These are phyloP conservation scores for Lentinula edodes DNA, from an alignment of 768 basidiomycete species.

Conservation along the genomic window DNA sequence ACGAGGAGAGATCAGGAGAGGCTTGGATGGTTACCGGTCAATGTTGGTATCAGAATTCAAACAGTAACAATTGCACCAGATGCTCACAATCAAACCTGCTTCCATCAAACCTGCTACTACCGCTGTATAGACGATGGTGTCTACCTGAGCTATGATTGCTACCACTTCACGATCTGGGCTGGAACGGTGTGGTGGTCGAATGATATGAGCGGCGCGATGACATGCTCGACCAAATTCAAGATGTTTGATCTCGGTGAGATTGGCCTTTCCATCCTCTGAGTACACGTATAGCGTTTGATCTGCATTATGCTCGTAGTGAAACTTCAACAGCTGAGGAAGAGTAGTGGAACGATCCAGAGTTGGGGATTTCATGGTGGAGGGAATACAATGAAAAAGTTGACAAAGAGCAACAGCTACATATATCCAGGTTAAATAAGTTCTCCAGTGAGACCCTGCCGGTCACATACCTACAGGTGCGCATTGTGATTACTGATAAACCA, in stretches of 20 bases:
- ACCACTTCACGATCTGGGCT: conserved; percentile 24
- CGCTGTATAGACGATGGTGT: conserved; percentile 35
- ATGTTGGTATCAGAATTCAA: background rate
- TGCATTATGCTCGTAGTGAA: conserved; percentile 28
- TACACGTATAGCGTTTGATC: conserved; percentile 24
- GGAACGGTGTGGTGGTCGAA: conserved; percentile 26
- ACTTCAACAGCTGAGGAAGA: conserved; percentile 24
- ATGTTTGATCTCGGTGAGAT: conserved; percentile 25
- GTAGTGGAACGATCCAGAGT: background rate
- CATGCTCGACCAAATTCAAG: conserved; percentile 41
- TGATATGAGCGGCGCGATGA: conserved; percentile 34
- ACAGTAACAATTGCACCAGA: background rate
- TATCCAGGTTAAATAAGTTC: background rate
- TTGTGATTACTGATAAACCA: no score
- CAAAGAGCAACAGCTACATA: background rate
- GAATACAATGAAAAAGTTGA: background rate
- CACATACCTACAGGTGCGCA: no score
- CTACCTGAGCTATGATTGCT: conserved; percentile 28
- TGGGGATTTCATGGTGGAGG: background rate
- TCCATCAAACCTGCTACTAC: conserved; percentile 30
- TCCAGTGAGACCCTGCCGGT: background rate
- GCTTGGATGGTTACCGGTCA: conserved; percentile 19
- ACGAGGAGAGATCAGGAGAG: conserved; percentile 34
- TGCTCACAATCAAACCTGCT: conserved; percentile 29
- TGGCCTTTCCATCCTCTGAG: conserved; percentile 14